Conservation (phyloP, 2,329 filamentous ascomycete genomes). For the Xylaria digitata region DNA sequence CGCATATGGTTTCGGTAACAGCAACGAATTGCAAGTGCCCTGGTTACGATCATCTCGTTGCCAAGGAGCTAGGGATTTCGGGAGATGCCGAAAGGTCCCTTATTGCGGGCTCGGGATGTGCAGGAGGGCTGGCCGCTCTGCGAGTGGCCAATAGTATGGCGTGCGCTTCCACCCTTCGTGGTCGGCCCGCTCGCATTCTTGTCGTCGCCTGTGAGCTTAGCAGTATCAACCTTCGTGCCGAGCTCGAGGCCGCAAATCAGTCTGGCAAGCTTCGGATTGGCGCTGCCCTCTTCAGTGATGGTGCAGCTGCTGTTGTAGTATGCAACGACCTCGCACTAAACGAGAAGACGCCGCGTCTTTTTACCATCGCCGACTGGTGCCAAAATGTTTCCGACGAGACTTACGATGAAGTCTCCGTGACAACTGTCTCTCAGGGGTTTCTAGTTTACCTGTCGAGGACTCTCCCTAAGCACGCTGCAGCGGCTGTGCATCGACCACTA, state of each 20-base stretch:
- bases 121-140: slow-evolving; percentile 52
- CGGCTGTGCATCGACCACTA: slow-evolving; percentile 36
- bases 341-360: slow-evolving; percentile 30
- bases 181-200: slow-evolving; percentile 41
- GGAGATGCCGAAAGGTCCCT: slow-evolving; percentile 50
- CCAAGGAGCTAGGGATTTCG: slow-evolving; percentile 48
- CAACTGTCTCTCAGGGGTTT: slow-evolving; percentile 29
- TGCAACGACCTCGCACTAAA: slow-evolving; percentile 41
- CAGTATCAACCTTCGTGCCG: slow-evolving; percentile 40
- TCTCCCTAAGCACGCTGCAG: slow-evolving; percentile 31
- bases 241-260: slow-evolving; percentile 38
- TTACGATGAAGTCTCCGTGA: slow-evolving; percentile 33
- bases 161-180: slow-evolving; percentile 33
- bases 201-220: slow-evolving; percentile 45
- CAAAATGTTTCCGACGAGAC: slow-evolving; percentile 33
- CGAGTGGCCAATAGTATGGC: slow-evolving; percentile 42
- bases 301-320: slow-evolving; percentile 42
- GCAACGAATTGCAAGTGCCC: slow-evolving; percentile 53
- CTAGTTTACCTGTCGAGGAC: slow-evolving; percentile 28
- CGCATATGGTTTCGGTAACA: slow-evolving; percentile 54
- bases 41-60: slow-evolving; percentile 53
- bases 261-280: slow-evolving; percentile 41
- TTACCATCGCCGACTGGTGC: slow-evolving; percentile 37
- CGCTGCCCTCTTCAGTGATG: slow-evolving; percentile 44
- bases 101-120: slow-evolving; percentile 54